These are phyloP conservation scores for Diplodia mutila DNA, from an alignment of 2,329 filamentous ascomycete genomes.

Conservation along the genomic window DNA sequence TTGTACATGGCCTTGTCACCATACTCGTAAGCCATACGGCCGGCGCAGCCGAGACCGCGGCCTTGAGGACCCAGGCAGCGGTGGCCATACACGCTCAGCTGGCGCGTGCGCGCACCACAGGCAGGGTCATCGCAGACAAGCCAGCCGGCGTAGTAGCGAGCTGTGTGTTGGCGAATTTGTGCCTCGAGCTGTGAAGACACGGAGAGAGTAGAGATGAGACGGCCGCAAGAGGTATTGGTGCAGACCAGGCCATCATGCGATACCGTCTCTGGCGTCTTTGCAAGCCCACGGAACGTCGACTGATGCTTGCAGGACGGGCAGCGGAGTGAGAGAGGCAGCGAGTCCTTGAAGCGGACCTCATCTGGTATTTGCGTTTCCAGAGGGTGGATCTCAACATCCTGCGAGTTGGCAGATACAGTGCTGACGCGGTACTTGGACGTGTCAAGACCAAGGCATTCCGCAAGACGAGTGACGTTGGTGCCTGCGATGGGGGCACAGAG, in stretches of 20 bases:
- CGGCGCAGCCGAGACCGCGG: conserved; percentile 80
- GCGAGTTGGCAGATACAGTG: conserved; percentile 54
- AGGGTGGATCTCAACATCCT: conserved; percentile 72
- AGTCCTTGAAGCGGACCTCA: conserved; percentile 82
- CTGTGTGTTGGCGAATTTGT: conserved; percentile 76
- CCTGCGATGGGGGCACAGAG: conserved; percentile 94
- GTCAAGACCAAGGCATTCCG: conserved; percentile 92
- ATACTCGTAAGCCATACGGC: conserved; percentile 86
- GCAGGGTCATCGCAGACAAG: conserved; percentile 86
- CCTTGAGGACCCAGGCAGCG: conserved; percentile 87
- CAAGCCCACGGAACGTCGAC: conserved; percentile 77
- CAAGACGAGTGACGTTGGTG: conserved; percentile 86
- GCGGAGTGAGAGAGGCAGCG: conserved; percentile 73
- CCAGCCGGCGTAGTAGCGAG: conserved; percentile 90
- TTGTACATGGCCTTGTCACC: conserved; percentile 91
- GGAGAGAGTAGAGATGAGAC: conserved; percentile 68
- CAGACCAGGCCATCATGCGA: conserved; percentile 78
- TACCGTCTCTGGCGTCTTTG: conserved; percentile 57
- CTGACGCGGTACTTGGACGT: conserved; percentile 81
- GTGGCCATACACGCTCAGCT: conserved; percentile 90
- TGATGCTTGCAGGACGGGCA: conserved; percentile 79
- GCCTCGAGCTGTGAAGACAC: conserved; percentile 86
- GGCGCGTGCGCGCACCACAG: conserved; percentile 83
- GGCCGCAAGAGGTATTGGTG: conserved; percentile 63
- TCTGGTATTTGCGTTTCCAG: conserved; percentile 95